Evolutionary conservation across 139 green algal genomes (phyloP).

Genomic region (Monoraphidium neglectum): DNA sequence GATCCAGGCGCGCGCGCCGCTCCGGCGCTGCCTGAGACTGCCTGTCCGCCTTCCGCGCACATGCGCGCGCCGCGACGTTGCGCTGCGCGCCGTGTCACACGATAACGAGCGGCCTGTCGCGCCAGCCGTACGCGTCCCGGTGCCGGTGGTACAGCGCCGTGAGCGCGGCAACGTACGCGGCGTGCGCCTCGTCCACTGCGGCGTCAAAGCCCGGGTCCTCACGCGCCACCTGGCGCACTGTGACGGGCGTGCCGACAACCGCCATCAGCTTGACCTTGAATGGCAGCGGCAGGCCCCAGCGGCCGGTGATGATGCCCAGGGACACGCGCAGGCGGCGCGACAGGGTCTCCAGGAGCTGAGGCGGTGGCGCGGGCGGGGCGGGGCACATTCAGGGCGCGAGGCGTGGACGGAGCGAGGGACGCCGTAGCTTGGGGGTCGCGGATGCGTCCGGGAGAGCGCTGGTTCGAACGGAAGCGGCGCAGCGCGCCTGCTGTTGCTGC

Average conservation of each 20-base stretch:
- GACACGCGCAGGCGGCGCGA: constrained; percentile 17
- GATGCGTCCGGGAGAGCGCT: no score
- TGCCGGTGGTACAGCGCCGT: constrained; percentile 17
- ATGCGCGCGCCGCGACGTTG: no score
- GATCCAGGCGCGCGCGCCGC: no score
- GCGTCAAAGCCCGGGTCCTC: constrained; percentile 29
- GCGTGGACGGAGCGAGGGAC: no score
- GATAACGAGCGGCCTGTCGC: no score
- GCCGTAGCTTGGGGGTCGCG: no score
- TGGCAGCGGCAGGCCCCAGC: constrained; percentile 32
- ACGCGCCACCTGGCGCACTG: background rate
- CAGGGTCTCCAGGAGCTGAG: constrained; percentile 18
- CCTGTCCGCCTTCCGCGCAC: no score
- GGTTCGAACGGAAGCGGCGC: no score
- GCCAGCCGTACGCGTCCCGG: background rate
- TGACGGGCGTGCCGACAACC: constrained; percentile 13
- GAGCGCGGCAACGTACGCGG: constrained; percentile 6
- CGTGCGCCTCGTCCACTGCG: constrained; percentile 21
- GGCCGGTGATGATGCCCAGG: constrained; percentile 30
- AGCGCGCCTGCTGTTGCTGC: no score
- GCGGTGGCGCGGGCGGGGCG: background rate
- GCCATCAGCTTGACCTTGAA: constrained; percentile 23
- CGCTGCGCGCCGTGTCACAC: no score
- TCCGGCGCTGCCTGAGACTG: no score
- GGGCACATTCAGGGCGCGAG: no score